A percentile compares a stretch with the other conserved stretches of the same genome.
Conservation (phyloP, 2,329 filamentous ascomycete species). For the Beauveria caledonica region DNA sequence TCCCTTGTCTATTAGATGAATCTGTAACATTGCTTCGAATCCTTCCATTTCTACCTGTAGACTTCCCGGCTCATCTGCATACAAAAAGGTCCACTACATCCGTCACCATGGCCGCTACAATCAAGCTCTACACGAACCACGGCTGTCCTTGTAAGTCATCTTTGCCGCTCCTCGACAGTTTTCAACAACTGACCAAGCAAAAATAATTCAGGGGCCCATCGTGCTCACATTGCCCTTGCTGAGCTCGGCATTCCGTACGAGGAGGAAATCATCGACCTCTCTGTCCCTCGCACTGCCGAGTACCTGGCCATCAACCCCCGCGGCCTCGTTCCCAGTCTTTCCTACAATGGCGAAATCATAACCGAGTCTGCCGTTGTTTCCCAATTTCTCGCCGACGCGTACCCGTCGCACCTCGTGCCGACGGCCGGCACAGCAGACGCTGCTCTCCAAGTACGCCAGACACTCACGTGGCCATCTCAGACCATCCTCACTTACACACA, state of each 20-base stretch:
- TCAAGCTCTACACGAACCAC: constrained; percentile 64
- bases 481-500: not conserved
- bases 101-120: constrained; percentile 33
- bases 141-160: constrained; percentile 49
- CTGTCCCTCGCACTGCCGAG: constrained; percentile 58
- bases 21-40: not conserved
- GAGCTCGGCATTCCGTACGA: constrained; percentile 60
- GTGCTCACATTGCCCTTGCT: constrained; percentile 62
- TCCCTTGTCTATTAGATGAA: not conserved
- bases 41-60: not conserved
- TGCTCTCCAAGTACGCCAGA: constrained; percentile 34
- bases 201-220: constrained; percentile 51
- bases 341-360: constrained; percentile 59
- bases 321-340: constrained; percentile 65
- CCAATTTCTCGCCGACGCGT: constrained; percentile 61
- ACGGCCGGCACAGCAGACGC: constrained; percentile 41
- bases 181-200: not conserved
- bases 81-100: not conserved
- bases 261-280: constrained; percentile 65
- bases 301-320: constrained; percentile 74
- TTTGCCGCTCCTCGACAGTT: not conserved
- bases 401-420: constrained; percentile 60
- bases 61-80: not conserved
- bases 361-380: constrained; percentile 67
- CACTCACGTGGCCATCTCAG: not conserved